These are phyloP conservation scores for Hansenula lynferdii DNA, from an alignment of 1,139 yeast genomes.

Conservation along the genomic window DNA sequence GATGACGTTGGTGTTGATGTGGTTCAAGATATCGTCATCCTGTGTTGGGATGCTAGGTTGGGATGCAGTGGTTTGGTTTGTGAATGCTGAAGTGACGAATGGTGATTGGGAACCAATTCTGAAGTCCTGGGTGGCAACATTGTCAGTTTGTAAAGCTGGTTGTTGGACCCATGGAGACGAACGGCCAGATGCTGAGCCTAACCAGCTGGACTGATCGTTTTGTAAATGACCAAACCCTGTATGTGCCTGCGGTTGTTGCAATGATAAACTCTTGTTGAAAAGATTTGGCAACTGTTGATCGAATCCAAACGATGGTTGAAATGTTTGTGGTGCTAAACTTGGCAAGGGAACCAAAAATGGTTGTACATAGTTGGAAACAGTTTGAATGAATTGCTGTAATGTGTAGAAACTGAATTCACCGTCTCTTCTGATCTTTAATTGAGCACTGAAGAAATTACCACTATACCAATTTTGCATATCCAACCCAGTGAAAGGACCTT, in stretches of 20 bases:
- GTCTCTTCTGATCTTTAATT: constrained; percentile 52
- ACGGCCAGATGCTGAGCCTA: constrained; percentile 12
- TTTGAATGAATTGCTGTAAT: constrained; percentile 40
- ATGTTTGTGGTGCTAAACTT: constrained; percentile 9
- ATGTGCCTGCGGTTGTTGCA: constrained; percentile 14
- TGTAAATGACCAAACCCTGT: constrained; percentile 9
- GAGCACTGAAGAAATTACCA: constrained; percentile 54
- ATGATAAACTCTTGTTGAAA: constrained; percentile 7
- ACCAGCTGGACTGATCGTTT: constrained; percentile 12
- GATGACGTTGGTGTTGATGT: constrained; percentile 35
- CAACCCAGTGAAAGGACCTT: constrained; percentile 75
- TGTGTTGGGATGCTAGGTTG: background rate
- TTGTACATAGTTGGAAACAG: constrained; percentile 42
- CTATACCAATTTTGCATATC: constrained; percentile 79
- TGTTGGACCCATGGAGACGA: constrained; percentile 20
- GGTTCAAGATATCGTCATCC: constrained; percentile 30
- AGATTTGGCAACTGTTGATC: constrained; percentile 9
- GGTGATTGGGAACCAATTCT: constrained; percentile 15
- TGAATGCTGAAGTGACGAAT: constrained; percentile 6
- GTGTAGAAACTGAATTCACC: constrained; percentile 38
- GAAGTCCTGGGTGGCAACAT: constrained; percentile 8
- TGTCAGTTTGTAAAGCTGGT: background rate
- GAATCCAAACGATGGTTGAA: constrained; percentile 4
- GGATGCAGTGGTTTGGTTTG: constrained; percentile 1
- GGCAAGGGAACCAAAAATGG: constrained; percentile 64